Conservation (phyloP, 768 basidiomycete species). For the Pleurotus djamor region DNA sequence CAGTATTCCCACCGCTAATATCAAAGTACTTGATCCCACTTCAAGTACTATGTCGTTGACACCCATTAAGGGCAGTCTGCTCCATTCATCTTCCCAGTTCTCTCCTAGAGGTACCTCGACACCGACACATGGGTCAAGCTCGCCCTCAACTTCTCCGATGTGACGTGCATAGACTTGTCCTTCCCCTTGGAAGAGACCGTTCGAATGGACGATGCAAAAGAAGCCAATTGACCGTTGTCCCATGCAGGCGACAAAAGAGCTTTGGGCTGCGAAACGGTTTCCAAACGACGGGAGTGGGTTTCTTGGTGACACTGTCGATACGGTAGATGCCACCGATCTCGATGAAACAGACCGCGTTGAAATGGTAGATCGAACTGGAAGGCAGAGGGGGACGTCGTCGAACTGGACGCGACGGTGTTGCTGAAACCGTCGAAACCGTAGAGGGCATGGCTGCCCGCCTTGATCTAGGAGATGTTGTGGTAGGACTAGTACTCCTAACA, state of each 20-base stretch:
- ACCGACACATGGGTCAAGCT: conserved; percentile 85
- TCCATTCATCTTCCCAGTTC: conserved; percentile 35
- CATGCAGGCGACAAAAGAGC: conserved; percentile 8
- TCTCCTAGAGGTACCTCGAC: conserved; percentile 81
- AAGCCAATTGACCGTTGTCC: conserved; percentile 6
- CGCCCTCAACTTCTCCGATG: conserved; percentile 84
- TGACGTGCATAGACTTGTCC: conserved; percentile 62
- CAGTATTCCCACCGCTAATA: conserved; percentile 41
- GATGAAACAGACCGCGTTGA: conserved; percentile 9
- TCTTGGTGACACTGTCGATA: conserved; percentile 23
- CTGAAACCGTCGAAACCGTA: conserved; percentile 8
- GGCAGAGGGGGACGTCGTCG: conserved; percentile 28
- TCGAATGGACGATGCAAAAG: conserved; percentile 10
- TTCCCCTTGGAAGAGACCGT: conserved; percentile 8
- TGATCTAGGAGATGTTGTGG: conserved; percentile 13
- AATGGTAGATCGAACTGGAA: conserved; percentile 7
- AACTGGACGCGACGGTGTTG: background rate
- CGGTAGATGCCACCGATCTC: conserved; percentile 25
- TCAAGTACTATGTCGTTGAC: conserved; percentile 85
- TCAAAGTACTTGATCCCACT: conserved; percentile 85
- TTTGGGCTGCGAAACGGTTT: conserved; percentile 11
- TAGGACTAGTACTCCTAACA: background rate
- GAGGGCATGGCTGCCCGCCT: conserved; percentile 14
- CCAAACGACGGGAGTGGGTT: conserved; percentile 14
- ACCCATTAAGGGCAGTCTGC: conserved; percentile 34